Base-by-base conservation (phyloP, 1,284 basidiomycete genomes). In the Mycena sp. region DNA sequence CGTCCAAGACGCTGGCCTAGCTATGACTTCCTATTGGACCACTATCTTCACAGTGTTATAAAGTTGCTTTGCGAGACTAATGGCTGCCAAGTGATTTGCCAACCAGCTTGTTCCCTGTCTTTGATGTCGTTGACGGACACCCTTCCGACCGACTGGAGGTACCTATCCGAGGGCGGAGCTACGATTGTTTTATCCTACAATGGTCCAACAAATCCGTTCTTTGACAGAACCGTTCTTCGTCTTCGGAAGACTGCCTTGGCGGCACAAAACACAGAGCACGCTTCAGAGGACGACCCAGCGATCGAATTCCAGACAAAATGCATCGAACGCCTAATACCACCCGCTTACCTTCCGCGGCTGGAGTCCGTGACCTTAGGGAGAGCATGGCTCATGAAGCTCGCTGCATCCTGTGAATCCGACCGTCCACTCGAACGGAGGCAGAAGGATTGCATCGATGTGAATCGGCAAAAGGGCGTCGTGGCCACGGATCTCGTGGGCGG, bases 131-230 rank as follows among this genome's bases (percentile, higher is more conserved):
- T 79, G 53, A 66, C 75, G 2, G 73, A 81, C 37, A 89, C 84
- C 10, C 73, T 72, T 19, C 84, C 89, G 0, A 69, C 73, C 6
- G 81, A 94, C 73, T 97, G 95, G 95, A 78, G 76, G 63, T 98
- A 97, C 73, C 79, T 95, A 29, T 89, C 93, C 1, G 95, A 97
- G 77, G 95, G 95, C 16, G 93, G 92, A n/a, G 91, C 93, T 10
- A 92, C 93, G 10, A 87, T 94, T 67, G 93, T 97, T 23, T 94
- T 95, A 76, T 88, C 90, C 9, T 96, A 95, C 73, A 71, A 73
- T 12, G 93, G 94, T 0, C 77, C 84, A 30, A 32, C 73, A 16
- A 75, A 82, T 60, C 74, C 81, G 2, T 65, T 73, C 1, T 91
- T 92, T 71, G 76, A 82, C 49, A 85, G 87, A 7, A 91, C 81